Conservation (phyloP, 148 eudicot genomes). For the Rhododendron williamsianum region DNA sequence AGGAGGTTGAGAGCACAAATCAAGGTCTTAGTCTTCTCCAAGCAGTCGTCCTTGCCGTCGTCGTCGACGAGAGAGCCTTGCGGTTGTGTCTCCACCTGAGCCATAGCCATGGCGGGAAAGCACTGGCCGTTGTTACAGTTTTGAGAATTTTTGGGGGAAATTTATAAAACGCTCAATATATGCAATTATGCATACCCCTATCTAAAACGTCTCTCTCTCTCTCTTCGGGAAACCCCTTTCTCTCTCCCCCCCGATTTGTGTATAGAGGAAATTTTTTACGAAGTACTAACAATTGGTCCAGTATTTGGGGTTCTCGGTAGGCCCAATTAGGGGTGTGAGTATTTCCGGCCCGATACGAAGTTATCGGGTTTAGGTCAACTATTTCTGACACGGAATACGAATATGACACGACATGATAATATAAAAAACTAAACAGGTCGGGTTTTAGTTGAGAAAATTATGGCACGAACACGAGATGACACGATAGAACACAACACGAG, state of each 20-base stretch:
- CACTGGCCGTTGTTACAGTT: not conserved
- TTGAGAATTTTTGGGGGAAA: conserved; percentile 4
- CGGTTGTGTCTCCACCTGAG: conserved; percentile 26
- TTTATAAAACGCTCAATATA: not conserved
- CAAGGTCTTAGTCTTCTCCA: conserved; percentile 72
- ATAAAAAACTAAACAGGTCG: too few species aligned
- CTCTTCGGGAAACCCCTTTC: not conserved
- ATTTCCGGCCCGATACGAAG: too few species aligned
- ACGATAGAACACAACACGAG: too few species aligned
- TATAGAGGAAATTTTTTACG: not conserved
- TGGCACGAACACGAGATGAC: too few species aligned
- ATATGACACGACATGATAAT: too few species aligned
- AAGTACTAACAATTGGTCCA: too few species aligned
- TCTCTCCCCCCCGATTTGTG: not conserved
- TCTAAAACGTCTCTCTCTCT: not conserved
- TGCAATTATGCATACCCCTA: not conserved
- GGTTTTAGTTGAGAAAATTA: too few species aligned
- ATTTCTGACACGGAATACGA: too few species aligned
- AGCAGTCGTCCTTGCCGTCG: conserved; percentile 21
- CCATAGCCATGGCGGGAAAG: conserved; percentile 46
- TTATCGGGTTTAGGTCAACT: too few species aligned
- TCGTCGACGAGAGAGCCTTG: not conserved
- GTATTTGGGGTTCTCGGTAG: not conserved
- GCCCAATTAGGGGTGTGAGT: too few species aligned
- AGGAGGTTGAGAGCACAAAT: conserved; percentile 85